Evolutionary conservation across 495 filamentous ascomycete genomes (phyloP), one percentile per base, ranked within the genome.

Genomic region (Endocarpon pusillum): DNA sequence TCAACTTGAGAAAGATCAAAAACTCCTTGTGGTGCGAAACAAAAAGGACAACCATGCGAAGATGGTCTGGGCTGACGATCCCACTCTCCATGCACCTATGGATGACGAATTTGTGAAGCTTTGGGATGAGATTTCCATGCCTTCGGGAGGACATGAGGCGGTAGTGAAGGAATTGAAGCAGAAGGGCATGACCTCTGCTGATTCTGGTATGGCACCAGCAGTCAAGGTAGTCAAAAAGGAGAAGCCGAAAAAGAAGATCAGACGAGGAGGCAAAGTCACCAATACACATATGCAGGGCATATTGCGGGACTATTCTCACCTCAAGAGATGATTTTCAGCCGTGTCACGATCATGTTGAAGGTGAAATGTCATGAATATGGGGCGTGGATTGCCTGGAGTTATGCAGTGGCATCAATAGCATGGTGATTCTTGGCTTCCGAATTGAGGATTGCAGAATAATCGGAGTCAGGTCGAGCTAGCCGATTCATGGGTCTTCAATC

Each of bases 201-300:
- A 73, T 54, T 80, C 84, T 32, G 73, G 71, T 40, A 73, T 67
- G 46, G 58, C 73, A 24, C 28, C 28, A 14, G 66, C 74, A 45
- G 73, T 71, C 42, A 49, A 57, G 15, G 57, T 64, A 27, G 54
- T 66, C n/a, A 67, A 67, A 38, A 46, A 61, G 32, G 69, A 72
- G 40, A 55, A 64, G 26, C 69, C 68, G 41, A 77, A 76, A 45
- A 67, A 67, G 42, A 77, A 80, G 32, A 59, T 71, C 28, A 66
- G 81, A 33, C 73, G 71, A 40, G 73, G 75, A 37, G 81, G 78
- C 18, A 91, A 84, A 66, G 77, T 77, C 25, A 94, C 85, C 31
- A 97, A 97, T 48, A 75, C 71, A 21, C 89, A 97, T 51, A 93
- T 97, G 89, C 66, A 64, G 46, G 74, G 78, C 41, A 69, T 97